Evolutionary conservation across 129 eudicot genomes (phyloP).

Genomic region (Daucus carota): DH1_v3.0 NC_030384.2:32914001-32914500

Average conservation of each 20-base stretch:
- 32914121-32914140: not conserved
- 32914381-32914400: slow-evolving; percentile 30
- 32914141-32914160: not conserved
- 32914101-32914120: slow-evolving; percentile 3
- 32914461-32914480: slow-evolving; percentile 22
- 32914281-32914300: not conserved
- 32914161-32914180: slow-evolving; percentile 1
- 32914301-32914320: too few relatives aligned
- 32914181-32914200: slow-evolving; percentile 11
- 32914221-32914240: not conserved
- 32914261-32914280: not conserved
- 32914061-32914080: slow-evolving; percentile 16
- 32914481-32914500: slow-evolving; percentile 29
- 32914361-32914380: slow-evolving; percentile 27
- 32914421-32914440: slow-evolving; percentile 22
- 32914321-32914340: slow-evolving; percentile 11
- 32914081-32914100: slow-evolving; percentile 20
- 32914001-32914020: too few relatives aligned
- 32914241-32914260: slow-evolving; percentile 32
- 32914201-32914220: slow-evolving; percentile 4
- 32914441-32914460: slow-evolving; percentile 25
- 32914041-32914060: slow-evolving; percentile 21
- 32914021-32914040: not conserved
- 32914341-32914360: slow-evolving; percentile 41
- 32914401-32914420: slow-evolving; percentile 39